Conservation (phyloP, 345 rosid genomes). For the Rhodamnia argentea region DNA sequence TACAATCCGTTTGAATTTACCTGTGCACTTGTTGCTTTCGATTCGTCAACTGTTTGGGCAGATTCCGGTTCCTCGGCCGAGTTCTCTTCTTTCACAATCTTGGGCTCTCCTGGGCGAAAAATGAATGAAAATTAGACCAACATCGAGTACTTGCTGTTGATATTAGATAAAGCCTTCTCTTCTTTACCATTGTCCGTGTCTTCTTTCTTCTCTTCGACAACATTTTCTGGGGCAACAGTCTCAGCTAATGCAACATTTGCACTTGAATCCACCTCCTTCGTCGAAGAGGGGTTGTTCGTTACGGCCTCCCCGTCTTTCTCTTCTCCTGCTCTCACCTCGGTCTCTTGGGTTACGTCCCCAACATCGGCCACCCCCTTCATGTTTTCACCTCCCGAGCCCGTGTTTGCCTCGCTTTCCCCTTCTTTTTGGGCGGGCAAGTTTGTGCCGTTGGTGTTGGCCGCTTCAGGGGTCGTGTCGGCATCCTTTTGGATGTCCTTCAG, state of each 20-base stretch:
- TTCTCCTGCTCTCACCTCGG: neutral
- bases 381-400: neutral
- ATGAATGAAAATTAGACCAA: neutral
- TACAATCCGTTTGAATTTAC: neutral
- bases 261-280: neutral
- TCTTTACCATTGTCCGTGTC: neutral
- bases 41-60: neutral
- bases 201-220: slow-evolving; percentile 1
- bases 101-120: neutral
- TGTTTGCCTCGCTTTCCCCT: neutral
- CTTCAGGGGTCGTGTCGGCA: neutral
- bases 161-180: neutral
- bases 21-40: neutral
- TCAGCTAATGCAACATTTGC: neutral
- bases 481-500: neutral
- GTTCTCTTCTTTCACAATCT: neutral
- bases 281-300: neutral
- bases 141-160: neutral
- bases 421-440: neutral
- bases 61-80: neutral
- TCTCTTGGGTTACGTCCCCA: neutral
- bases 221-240: neutral
- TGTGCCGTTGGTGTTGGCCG: neutral
- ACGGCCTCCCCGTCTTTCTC: neutral
- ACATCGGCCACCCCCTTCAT: neutral